Base-by-base conservation (phyloP, 768 basidiomycete species). In the Paxillus rubicundulus region DNA sequence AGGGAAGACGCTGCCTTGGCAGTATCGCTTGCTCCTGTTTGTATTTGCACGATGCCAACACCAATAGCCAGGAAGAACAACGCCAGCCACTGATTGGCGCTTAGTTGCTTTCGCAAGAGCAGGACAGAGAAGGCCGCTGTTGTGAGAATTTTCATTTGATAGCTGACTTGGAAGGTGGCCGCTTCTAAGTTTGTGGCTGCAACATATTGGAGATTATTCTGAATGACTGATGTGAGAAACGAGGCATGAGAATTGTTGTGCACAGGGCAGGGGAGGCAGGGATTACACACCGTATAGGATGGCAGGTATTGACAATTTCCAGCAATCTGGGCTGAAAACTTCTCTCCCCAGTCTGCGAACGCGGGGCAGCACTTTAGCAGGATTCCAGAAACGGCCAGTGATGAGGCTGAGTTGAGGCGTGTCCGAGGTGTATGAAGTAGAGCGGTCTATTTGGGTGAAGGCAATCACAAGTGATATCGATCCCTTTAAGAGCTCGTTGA, bases 61-160 rank as follows among this genome's bases (percentile, higher is more conserved):
- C 94, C 95, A 46, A 92, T 74, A 2, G 93, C 92, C 24, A 98
- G 83, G 72, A 89, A 82, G 55, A 90, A 70, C 20, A 98, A 77
- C 0, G 93, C 83, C 14, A 90, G 62, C 95, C 95, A 98, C 69
- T 97, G 92, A 32, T 72, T 75, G 1, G 79, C 74, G 24, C 78
- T 80, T 33, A 98, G 74, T 61, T 84, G 82, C 65, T 86, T 89
- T 55, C 89, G 83, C 27, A 95, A 78, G 27, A 96, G 76, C 5
- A 89, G 60, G 39, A 94, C 92, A 18, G 89, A 92, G 70, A 94
- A 94, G 37, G 80, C 89, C 16, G 92, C 93, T 18, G 93, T 96
- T 34, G 93, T 95, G 59, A 96, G 83, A 64, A 96, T 93, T 72
- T 96, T 96, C 93, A 96, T 96, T 69, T 96, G 93, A 71, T 95